These are phyloP conservation scores for Phylloporus sp. DNA, from an alignment of 768 basidiomycete species.

Conservation along the genomic window DNA sequence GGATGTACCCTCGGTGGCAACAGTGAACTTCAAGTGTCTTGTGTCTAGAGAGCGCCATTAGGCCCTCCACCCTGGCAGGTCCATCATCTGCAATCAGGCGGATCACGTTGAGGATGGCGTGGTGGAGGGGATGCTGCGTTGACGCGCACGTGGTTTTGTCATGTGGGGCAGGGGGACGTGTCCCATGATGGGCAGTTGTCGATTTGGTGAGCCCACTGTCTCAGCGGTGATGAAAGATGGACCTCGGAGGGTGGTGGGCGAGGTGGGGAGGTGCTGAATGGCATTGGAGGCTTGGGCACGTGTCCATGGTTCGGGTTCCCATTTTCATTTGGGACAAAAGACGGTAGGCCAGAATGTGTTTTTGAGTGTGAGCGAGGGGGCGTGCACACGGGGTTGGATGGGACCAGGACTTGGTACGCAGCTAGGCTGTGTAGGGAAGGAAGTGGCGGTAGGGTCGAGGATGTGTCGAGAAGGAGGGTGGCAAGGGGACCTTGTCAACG, in stretches of 20 bases:
- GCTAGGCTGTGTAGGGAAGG: conserved; percentile 46
- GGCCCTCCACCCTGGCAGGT: too few relatives aligned
- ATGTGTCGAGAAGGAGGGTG: conserved; percentile 52
- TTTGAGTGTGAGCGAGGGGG: conserved; percentile 61
- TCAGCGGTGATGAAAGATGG: too few relatives aligned
- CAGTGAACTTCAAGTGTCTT: conserved; percentile 86
- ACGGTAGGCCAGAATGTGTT: conserved; percentile 82
- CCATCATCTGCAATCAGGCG: conserved; percentile 61
- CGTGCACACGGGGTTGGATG: conserved; percentile 65
- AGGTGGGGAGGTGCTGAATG: conserved; percentile 44
- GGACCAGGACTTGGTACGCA: conserved; percentile 62
- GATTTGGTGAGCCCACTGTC: too few relatives aligned
- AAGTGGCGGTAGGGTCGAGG: conserved; percentile 41
- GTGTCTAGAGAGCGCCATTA: too few relatives aligned
- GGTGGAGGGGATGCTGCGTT: conserved; percentile 73
- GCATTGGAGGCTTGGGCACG: conserved; percentile 60
- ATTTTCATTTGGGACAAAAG: conserved; percentile 65
- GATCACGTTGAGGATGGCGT: conserved; percentile 77
- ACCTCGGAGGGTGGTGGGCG: conserved; percentile 54
- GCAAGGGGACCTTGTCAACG: conserved; percentile 47
- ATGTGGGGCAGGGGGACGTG: conserved; percentile 58
- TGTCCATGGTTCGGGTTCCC: conserved; percentile 66
- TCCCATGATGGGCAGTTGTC: conserved; percentile 79
- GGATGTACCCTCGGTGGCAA: conserved; percentile 74
- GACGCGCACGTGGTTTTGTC: conserved; percentile 50